Conservation (phyloP, 169 alveolate species). For the Besnoitia besnoiti region DNA sequence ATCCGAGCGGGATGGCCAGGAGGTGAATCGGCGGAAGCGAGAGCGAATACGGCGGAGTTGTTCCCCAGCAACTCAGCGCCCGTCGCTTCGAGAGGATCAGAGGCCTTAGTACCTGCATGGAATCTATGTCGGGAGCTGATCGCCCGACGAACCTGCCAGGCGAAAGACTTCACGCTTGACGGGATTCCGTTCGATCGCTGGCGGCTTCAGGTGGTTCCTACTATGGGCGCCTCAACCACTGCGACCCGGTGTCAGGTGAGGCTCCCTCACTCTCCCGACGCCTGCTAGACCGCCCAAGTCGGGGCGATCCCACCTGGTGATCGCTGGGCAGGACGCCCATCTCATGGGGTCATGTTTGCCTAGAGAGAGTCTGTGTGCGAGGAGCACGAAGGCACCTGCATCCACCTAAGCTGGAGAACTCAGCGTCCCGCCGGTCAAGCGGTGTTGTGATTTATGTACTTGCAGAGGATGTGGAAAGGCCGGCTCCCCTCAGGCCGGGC, state of each 20-base stretch:
- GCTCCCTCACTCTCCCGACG: background rate
- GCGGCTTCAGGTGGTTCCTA: conserved; percentile 4
- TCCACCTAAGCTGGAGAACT: too few species aligned
- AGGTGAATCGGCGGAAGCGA: too few species aligned
- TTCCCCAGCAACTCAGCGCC: too few species aligned
- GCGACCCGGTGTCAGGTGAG: conserved; percentile 30
- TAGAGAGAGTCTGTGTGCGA: too few species aligned
- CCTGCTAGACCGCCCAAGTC: too few species aligned
- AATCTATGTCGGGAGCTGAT: conserved; percentile 20
- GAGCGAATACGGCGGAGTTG: too few species aligned
- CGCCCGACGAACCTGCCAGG: background rate
- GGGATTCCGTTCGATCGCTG: conserved; percentile 27
- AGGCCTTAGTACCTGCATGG: background rate
- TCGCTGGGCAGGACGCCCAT: too few species aligned
- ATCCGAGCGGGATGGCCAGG: too few species aligned
- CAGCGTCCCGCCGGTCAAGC: too few species aligned
- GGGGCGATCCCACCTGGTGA: too few species aligned
- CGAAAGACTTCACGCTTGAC: background rate
- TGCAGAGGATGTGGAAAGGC: conserved; percentile 57
- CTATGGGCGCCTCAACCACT: conserved; percentile 20
- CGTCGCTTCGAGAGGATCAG: background rate
- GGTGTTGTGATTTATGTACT: background rate
- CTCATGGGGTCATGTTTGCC: too few species aligned
- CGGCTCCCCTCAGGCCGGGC: conserved; percentile 44
- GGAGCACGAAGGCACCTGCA: too few species aligned